A percentile compares a stretch with the other conserved stretches of the same genome.
Evolutionary conservation across 1,284 basidiomycete species (phyloP).

Genomic region (Marasmius tenuissimus): DNA sequence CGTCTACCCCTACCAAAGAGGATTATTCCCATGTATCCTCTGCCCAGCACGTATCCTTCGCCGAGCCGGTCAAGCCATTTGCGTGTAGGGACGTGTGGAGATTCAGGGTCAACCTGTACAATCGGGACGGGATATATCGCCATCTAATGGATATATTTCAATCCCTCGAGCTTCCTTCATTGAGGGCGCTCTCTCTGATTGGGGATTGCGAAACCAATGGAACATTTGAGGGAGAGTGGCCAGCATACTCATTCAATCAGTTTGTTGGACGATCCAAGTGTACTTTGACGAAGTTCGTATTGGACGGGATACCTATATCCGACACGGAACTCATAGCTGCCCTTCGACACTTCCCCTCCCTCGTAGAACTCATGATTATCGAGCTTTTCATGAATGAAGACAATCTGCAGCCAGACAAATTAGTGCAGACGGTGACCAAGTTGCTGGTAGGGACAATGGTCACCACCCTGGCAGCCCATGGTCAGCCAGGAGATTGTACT

Average conservation of each 20-base stretch:
- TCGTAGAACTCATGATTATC: neutral
- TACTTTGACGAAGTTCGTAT: neutral
- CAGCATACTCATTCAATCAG: neutral
- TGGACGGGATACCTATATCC: neutral
- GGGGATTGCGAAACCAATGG: neutral
- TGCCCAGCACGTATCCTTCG: neutral
- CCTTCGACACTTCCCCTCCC: neutral
- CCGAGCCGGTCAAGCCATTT: neutral
- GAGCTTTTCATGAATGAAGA: neutral
- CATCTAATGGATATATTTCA: neutral
- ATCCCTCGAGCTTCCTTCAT: neutral
- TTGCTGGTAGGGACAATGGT: too few species aligned
- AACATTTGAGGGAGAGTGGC: neutral
- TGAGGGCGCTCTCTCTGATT: neutral
- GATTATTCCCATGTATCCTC: neutral
- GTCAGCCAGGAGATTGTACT: neutral
- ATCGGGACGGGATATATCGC: neutral
- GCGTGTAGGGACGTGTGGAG: too few species aligned
- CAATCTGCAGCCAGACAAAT: neutral
- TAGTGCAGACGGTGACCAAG: neutral
- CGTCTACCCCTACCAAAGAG: too few species aligned
- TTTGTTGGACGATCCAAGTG: neutral
- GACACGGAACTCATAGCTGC: neutral
- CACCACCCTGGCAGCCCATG: neutral
- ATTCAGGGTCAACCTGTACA: neutral